These are phyloP conservation scores for Mycena latifolia DNA, from an alignment of 768 basidiomycete species.

Conservation along the genomic window DNA sequence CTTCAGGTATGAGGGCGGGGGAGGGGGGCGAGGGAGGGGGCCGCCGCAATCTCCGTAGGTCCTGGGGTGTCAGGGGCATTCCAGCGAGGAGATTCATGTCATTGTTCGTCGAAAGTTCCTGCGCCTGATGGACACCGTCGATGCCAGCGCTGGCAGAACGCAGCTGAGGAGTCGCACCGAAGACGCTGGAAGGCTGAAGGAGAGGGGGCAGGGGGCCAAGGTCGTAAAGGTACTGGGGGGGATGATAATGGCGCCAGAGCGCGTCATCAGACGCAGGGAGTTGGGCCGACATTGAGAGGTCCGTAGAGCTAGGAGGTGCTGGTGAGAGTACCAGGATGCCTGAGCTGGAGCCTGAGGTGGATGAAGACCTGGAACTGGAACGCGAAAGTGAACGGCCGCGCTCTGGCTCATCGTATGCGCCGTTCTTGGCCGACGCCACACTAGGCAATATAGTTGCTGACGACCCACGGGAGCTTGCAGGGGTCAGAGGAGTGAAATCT, in stretches of 20 bases:
- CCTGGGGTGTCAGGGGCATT: too few species aligned
- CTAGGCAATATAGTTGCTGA: constrained; percentile 26
- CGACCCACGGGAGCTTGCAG: constrained; percentile 28
- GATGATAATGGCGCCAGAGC: too few species aligned
- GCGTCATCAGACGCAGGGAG: background rate
- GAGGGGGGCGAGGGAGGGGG: too few species aligned
- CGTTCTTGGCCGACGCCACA: constrained; percentile 17
- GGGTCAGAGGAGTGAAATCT: constrained; percentile 10
- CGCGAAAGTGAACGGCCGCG: constrained; percentile 31
- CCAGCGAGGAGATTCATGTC: background rate
- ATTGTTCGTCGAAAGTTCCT: background rate
- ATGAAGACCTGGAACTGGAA: constrained; percentile 21
- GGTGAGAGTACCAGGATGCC: constrained; percentile 8
- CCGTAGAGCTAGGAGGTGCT: constrained; percentile 16
- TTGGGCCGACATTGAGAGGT: background rate
- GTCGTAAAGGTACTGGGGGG: too few species aligned
- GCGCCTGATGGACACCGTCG: too few species aligned
- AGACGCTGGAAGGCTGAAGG: background rate
- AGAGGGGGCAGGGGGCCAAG: too few species aligned
- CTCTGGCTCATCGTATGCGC: constrained; percentile 14
- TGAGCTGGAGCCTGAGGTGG: constrained; percentile 15
- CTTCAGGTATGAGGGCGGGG: background rate
- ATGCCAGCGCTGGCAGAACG: background rate
- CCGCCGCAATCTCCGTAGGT: too few species aligned
- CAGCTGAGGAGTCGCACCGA: background rate